A percentile compares a stretch with the other conserved stretches of the same genome.
phyloP scores from a whole-genome alignment of 768 basidiomycete species.

The Cystofilobasidium ferigula region DNA sequence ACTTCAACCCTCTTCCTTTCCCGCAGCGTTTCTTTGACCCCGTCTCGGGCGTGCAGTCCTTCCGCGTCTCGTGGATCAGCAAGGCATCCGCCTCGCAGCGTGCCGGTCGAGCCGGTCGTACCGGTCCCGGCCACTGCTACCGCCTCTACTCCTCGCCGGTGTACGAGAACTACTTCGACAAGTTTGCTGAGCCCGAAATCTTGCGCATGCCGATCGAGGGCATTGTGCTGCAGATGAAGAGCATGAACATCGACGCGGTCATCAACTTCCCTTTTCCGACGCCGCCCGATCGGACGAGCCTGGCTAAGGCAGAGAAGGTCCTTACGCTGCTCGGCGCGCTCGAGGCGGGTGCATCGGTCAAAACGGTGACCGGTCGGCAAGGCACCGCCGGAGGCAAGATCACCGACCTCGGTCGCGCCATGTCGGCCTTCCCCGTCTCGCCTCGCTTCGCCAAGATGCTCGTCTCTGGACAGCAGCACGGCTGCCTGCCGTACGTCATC shows the following conservation, averaged over 20 bases:
- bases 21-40: constrained; percentile 69
- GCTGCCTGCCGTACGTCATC: constrained; percentile 82
- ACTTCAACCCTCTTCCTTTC: neutral
- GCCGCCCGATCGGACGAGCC: constrained; percentile 64
- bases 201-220: constrained; percentile 93
- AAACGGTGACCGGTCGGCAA: constrained; percentile 31
- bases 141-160: constrained; percentile 90
- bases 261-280: constrained; percentile 98
- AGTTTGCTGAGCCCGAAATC: constrained; percentile 82
- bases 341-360: constrained; percentile 38
- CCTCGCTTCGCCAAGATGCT: constrained; percentile 95
- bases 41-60: constrained; percentile 72
- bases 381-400: constrained; percentile 50
- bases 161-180: constrained; percentile 81
- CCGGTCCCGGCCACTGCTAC: constrained; percentile 96
- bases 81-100: constrained; percentile 91
- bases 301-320: constrained; percentile 70
- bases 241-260: constrained; percentile 93
- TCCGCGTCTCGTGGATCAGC: constrained; percentile 84
- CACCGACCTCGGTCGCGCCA: constrained; percentile 78
- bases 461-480: constrained; percentile 71
- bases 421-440: constrained; percentile 87
- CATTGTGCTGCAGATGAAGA: constrained; percentile 95
- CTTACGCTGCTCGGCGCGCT: constrained; percentile 77
- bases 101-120: constrained; percentile 91